Conservation (phyloP, 202 grass and related monocot genomes). For the Eragrostis tef region DNA sequence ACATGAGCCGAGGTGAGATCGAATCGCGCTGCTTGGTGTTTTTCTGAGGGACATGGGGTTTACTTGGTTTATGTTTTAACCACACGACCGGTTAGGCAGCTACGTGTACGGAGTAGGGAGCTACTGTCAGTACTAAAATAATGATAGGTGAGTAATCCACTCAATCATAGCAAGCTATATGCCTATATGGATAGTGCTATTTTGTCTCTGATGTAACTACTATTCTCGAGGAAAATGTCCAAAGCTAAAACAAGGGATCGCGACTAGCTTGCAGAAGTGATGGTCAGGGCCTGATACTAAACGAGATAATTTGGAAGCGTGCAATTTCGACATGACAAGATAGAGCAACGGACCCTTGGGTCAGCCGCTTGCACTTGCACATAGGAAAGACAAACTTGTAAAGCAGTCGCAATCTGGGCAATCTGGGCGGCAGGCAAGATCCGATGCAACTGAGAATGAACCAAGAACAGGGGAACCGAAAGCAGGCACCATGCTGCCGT, state of each 20-base stretch:
- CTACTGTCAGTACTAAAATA: too few species aligned
- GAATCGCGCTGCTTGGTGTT: not conserved
- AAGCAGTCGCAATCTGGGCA: not conserved
- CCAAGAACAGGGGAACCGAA: not conserved
- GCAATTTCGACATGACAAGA: not conserved
- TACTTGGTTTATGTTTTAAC: constrained; percentile 24
- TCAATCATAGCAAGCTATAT: not conserved
- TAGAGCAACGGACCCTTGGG: not conserved
- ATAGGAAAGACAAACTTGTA: not conserved
- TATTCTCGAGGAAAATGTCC: not conserved
- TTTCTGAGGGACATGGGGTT: not conserved
- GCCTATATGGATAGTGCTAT: too few species aligned
- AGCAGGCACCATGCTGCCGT: not conserved
- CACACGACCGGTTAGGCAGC: not conserved
- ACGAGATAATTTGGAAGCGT: not conserved
- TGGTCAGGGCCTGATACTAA: not conserved
- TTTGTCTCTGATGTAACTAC: too few species aligned
- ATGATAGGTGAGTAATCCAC: not conserved
- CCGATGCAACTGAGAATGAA: not conserved
- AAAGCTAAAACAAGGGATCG: not conserved
- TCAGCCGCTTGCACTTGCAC: not conserved
- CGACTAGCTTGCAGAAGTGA: not conserved
- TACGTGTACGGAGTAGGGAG: not conserved
- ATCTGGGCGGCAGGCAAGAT: constrained; percentile 29
- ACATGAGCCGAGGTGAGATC: not conserved